phyloP scores from a whole-genome alignment of 352 stramenopile species.

The Phytophthora aleatoria region DNA sequence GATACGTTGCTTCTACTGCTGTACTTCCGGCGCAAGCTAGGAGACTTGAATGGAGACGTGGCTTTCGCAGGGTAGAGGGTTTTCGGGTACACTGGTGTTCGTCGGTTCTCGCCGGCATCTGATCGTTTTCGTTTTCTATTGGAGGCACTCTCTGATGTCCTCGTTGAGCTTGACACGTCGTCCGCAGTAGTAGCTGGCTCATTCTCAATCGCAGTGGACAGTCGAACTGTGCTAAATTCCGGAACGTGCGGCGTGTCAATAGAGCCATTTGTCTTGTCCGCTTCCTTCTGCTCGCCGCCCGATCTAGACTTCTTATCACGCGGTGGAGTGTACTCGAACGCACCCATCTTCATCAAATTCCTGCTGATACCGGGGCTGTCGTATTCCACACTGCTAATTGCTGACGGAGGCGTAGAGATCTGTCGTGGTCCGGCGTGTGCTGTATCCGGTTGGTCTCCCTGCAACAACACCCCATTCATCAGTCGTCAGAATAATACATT shows the following conservation, averaged over 20 bases:
- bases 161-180: slow-evolving; percentile 11
- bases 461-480: slow-evolving; percentile 1
- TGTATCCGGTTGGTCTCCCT: slow-evolving; percentile 20
- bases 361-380: slow-evolving; percentile 70
- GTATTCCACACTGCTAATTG: slow-evolving; percentile 76
- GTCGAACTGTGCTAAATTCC: slow-evolving; percentile 57
- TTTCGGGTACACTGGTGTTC: slow-evolving; percentile 48
- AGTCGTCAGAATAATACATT: not conserved
- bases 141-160: slow-evolving; percentile 27
- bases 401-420: slow-evolving; percentile 60
- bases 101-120: slow-evolving; percentile 22
- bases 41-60: slow-evolving; percentile 38
- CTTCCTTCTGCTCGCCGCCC: slow-evolving; percentile 22
- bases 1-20: slow-evolving; percentile 56
- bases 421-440: slow-evolving; percentile 25
- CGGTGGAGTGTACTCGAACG: slow-evolving; percentile 76
- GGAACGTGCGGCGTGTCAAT: slow-evolving; percentile 55
- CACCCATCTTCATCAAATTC: slow-evolving; percentile 83
- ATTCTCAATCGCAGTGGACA: slow-evolving; percentile 29
- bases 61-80: slow-evolving; percentile 46
- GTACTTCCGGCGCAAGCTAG: slow-evolving; percentile 74
- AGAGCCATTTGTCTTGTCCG: slow-evolving; percentile 35
- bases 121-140: slow-evolving; percentile 60
- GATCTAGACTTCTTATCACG: slow-evolving; percentile 34
- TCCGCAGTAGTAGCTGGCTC: slow-evolving; percentile 7